Base-by-base conservation (phyloP, 352 stramenopile species). In the Phytophthora aleatoria region DNA sequence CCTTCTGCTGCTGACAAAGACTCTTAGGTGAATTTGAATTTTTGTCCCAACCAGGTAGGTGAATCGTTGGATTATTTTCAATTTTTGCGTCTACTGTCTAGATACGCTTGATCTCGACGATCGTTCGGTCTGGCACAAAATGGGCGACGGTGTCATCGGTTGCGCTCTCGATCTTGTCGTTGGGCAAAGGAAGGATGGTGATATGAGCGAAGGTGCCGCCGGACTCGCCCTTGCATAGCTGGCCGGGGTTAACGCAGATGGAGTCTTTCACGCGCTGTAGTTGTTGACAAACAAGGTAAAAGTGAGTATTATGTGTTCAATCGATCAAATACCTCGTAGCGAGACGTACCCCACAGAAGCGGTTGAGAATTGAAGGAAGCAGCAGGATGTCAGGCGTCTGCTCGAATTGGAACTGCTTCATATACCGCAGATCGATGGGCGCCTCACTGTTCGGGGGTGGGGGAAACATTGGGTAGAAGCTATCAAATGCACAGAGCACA, bases 241-340 rank as follows among this genome's bases (percentile, higher is more conserved):
- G 87, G 1, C 96, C 96, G 0, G 96, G 96, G 73, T 99, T 99
- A 48, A 99, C 74, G 64, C 96, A 96, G 30, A 99, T 88, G 24
- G 90, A 96, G 52, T 96, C 89, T 64, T 95, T 78, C 27, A 98
- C 76, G 20, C 93, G 77, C 74, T 97, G 75, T 16, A 72, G 75
- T 63, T 28, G 38, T 30, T 87, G 89, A 27, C 50, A 51, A 49
- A n/a, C 33, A 49, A 26, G 38, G 30, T 53, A 57, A 74, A 39
- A n/a, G 36, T 67, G 27, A 66, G 7, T n/a, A 49, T 35, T 5
- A 38, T 12, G 24, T 1, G 10, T 11, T 7, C 15, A 51, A 57
- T 4, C 5, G 3, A 3, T 15, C 26, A 47, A 27, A 35, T 48
- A 48, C 24, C 9, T 48, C 9, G 11, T 5, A 41, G 47, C 1